A percentile compares a stretch with the other conserved stretches of the same genome.
Conservation (phyloP, 2,329 filamentous ascomycete species). For the Beauveria scarabaeidicola region DNA sequence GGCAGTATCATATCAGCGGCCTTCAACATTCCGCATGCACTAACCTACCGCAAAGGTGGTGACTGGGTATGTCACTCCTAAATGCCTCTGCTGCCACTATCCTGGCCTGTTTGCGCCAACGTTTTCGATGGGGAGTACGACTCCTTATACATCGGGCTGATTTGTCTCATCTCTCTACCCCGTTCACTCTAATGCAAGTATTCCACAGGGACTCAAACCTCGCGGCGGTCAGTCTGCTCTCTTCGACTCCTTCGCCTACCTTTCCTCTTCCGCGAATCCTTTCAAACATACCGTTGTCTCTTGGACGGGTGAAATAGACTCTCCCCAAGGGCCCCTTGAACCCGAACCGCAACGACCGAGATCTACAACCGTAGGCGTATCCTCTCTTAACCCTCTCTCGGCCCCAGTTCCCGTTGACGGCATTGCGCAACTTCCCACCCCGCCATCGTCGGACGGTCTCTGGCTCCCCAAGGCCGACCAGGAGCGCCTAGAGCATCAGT, state of each 20-base stretch:
- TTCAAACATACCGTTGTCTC: conserved; percentile 92
- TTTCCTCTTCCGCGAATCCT: conserved; percentile 71
- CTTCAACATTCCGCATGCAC: conserved; percentile 53
- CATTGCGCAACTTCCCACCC: conserved; percentile 44
- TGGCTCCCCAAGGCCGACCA: conserved; percentile 64
- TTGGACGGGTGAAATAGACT: conserved; percentile 84
- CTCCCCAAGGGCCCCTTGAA: conserved; percentile 36
- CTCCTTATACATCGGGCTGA: too few species aligned
- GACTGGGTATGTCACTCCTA: conserved; percentile 43
- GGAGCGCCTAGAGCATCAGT: conserved; percentile 61
- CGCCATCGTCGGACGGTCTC: conserved; percentile 57
- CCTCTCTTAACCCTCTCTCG: conserved; percentile 63
- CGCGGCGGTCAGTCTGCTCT: conserved; percentile 84
- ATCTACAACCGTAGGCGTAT: conserved; percentile 39
- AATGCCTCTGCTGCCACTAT: background rate
- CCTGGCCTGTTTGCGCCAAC: background rate
- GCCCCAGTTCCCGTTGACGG: conserved; percentile 70
- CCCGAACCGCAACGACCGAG: conserved; percentile 36
- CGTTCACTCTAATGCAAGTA: background rate
- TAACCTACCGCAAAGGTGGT: conserved; percentile 48
- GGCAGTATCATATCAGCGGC: conserved; percentile 61
- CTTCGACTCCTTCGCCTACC: conserved; percentile 82
- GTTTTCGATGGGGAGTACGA: too few species aligned
- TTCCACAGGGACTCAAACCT: conserved; percentile 57
- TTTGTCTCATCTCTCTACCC: background rate